Percentiles rank a stretch among this genome's conserved stretches.
Evolutionary conservation across 2,329 filamentous ascomycete species (phyloP).

Genomic region (Xylaria sp.): DNA sequence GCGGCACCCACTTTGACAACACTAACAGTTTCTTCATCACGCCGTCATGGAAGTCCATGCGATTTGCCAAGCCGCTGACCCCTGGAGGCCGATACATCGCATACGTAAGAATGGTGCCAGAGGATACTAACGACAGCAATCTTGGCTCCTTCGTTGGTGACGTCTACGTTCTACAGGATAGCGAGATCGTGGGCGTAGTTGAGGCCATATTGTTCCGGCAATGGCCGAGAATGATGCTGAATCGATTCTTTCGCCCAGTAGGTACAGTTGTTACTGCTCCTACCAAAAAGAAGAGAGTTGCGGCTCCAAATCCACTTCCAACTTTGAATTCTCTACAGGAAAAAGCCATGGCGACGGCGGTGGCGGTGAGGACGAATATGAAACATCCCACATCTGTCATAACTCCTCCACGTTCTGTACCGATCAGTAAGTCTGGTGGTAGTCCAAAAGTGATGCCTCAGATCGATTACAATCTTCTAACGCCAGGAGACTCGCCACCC

Average conservation of each 20-base stretch:
- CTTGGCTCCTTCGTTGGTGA: slow-evolving; percentile 46
- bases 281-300: too few relatives aligned
- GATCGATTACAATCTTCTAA: too few relatives aligned
- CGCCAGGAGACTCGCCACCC: background rate
- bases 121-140: slow-evolving; percentile 37
- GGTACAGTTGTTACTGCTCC: background rate
- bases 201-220: slow-evolving; percentile 51
- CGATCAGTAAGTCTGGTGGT: too few relatives aligned
- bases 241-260: slow-evolving; percentile 50
- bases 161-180: slow-evolving; percentile 51
- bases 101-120: slow-evolving; percentile 54
- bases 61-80: slow-evolving; percentile 46
- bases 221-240: slow-evolving; percentile 51
- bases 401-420: too few relatives aligned
- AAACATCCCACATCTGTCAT: too few relatives aligned
- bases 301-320: background rate
- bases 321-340: background rate
- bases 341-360: too few relatives aligned
- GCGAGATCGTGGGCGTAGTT: slow-evolving; percentile 49
- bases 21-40: slow-evolving; percentile 49
- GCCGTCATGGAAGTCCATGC: slow-evolving; percentile 51
- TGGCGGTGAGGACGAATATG: too few relatives aligned
- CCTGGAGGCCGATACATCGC: slow-evolving; percentile 48
- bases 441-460: too few relatives aligned
- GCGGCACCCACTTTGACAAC: background rate